Evolutionary conservation across 305 asterid species (phyloP), one percentile per base, ranked within the genome.

Genomic region (Fraxinus sp.): DNA sequence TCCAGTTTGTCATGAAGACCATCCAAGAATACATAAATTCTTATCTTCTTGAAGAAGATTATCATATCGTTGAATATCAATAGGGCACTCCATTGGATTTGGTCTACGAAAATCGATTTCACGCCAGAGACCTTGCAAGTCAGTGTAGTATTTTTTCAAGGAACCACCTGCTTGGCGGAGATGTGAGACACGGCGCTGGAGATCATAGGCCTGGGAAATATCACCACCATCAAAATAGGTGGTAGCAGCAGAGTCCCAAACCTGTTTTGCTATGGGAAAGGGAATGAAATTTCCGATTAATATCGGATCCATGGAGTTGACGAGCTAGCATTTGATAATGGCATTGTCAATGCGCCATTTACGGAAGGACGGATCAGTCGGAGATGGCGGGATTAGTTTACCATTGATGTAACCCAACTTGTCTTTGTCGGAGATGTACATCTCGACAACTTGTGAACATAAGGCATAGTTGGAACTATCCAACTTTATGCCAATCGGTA

Each of bases 401-500:
- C 57, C n/a, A 46, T 30, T 30, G 33, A 30, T 30, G 33, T 30
- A 30, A 30, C 33, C 33, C 33, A 30, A 30, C 33, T 30, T 30
- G 33, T 30, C 33, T 30, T 30, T 46, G n/a, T 30, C 75, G 0
- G 49, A 49, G 79, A 83, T 83, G 1, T 77, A 70, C 66, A 77
- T 83, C 75, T 78, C 33, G 0, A 71, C 68, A 7, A 83, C 22
- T 22, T 83, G 79, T 7, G 76, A 83, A 75, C 78, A 78, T 0
- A 77, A 8, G 4, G 7, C 82, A 68, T 77, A 68, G 2, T 72
- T 83, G 5, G 76, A 39, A 0, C 11, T 22, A 10, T 73, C 37
- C 1, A 78, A 62, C 18, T 62, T 62, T 3, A 24, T 62, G 30
- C 72, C 24, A 62, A 62, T 62, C 1, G 72, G 72, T 62, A 62